Evolutionary conservation across 495 filamentous ascomycete genomes (phyloP).

Genomic region (Xylaria palmicola): DNA sequence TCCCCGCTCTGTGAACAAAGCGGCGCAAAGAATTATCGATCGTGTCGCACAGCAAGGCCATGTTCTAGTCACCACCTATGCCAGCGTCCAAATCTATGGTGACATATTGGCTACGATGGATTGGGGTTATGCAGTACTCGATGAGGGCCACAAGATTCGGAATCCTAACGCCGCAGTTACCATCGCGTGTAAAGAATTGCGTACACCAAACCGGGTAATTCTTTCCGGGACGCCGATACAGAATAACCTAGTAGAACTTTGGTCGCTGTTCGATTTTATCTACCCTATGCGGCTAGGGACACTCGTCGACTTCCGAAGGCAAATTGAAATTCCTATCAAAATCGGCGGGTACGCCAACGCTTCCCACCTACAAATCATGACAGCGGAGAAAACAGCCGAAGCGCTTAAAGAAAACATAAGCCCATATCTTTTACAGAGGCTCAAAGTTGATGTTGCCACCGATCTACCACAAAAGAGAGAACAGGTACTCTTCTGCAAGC

Average conservation of each 20-base stretch:
- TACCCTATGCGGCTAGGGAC: constrained; percentile 94
- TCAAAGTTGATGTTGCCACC: constrained; percentile 90
- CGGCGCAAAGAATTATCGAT: constrained; percentile 75
- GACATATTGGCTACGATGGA: constrained; percentile 73
- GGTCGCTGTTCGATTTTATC: constrained; percentile 96
- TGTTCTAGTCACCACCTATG: constrained; percentile 91
- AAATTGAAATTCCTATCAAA: constrained; percentile 90
- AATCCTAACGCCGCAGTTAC: constrained; percentile 93
- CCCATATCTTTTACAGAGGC: constrained; percentile 86
- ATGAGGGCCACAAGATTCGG: constrained; percentile 96
- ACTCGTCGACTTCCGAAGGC: constrained; percentile 79
- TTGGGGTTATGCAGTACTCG: constrained; percentile 92
- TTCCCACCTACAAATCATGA: constrained; percentile 86
- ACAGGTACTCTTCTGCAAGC: constrained; percentile 90
- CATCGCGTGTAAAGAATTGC: constrained; percentile 86
- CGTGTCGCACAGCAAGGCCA: constrained; percentile 84
- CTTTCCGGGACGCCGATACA: constrained; percentile 96
- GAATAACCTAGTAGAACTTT: constrained; percentile 94
- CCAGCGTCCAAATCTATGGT: constrained; percentile 84
- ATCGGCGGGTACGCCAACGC: constrained; percentile 92
- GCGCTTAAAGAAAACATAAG: constrained; percentile 88
- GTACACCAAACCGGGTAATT: constrained; percentile 85
- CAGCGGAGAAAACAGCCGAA: constrained; percentile 85
- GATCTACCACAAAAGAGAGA: constrained; percentile 95
- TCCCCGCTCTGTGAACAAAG: constrained; percentile 51